Percentiles rank a stretch among this genome's conserved stretches.
Evolutionary conservation across 352 stramenopile species (phyloP).

Genomic region (Plasmopara halstedii): DNA sequence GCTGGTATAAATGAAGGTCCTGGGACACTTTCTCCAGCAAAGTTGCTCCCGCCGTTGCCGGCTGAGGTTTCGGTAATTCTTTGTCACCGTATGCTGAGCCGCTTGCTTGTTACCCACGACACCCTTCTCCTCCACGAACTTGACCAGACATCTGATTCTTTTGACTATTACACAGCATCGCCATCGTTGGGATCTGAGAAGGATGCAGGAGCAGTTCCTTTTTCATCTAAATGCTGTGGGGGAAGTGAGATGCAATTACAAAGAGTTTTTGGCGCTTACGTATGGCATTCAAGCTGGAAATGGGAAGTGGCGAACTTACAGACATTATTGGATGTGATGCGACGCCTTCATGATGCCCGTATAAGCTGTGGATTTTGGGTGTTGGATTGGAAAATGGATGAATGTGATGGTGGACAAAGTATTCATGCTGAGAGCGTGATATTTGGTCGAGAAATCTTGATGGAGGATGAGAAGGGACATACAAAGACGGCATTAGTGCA

Average conservation of each 20-base stretch:
- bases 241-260: constrained; percentile 67
- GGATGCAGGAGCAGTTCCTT: constrained; percentile 20
- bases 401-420: constrained; percentile 41
- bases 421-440: constrained; percentile 60
- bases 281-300: constrained; percentile 83
- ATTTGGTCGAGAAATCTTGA: constrained; percentile 74
- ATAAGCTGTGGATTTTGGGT: constrained; percentile 78
- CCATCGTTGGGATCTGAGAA: constrained; percentile 29
- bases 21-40: constrained; percentile 19
- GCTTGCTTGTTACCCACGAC: constrained; percentile 68
- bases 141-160: constrained; percentile 22
- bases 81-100: constrained; percentile 74
- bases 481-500: constrained; percentile 70
- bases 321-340: constrained; percentile 58
- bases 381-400: constrained; percentile 70
- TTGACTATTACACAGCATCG: constrained; percentile 26
- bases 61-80: constrained; percentile 25
- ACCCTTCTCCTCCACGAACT: constrained; percentile 49
- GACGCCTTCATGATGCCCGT: constrained; percentile 56
- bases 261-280: constrained; percentile 78
- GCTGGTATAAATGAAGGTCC: constrained; percentile 40
- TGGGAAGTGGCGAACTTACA: constrained; percentile 62
- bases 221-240: constrained; percentile 56
- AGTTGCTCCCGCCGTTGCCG: constrained; percentile 17
- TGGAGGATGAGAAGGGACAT: constrained; percentile 74